Evolutionary conservation across 192 early-diverging fungal species (phyloP).

Genomic region (Coemansia sp.): DNA sequence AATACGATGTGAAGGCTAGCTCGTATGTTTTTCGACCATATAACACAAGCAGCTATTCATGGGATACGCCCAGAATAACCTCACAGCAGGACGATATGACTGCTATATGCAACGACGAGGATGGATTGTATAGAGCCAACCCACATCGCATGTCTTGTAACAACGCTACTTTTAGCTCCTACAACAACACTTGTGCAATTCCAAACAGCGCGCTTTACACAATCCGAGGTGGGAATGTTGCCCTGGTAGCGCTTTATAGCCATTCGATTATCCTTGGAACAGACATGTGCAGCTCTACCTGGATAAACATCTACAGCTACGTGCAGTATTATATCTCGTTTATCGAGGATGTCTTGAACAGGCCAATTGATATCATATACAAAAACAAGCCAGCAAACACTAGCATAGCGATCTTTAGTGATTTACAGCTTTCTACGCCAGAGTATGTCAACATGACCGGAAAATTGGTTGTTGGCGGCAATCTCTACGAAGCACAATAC

Average conservation of each 20-base stretch:
- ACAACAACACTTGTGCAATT: background rate
- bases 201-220: constrained; percentile 7
- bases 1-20: background rate
- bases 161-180: background rate
- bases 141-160: background rate
- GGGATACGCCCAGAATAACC: background rate
- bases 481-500: background rate
- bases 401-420: background rate
- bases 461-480: background rate
- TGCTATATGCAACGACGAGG: background rate
- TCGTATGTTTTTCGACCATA: background rate
- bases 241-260: background rate
- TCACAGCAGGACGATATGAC: background rate
- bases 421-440: background rate
- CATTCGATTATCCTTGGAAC: constrained; percentile 5
- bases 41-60: background rate
- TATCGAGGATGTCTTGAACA: background rate
- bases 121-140: background rate
- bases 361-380: background rate
- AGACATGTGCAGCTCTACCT: background rate
- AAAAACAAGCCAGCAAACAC: background rate
- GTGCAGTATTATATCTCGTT: background rate
- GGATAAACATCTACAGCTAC: constrained; percentile 1
- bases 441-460: background rate
- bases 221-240: background rate